A percentile compares a stretch with the other conserved stretches of the same genome.
These are phyloP conservation scores for Plasmodium inui DNA, from an alignment of 169 alveolate species.

Conservation along the genomic window DNA sequence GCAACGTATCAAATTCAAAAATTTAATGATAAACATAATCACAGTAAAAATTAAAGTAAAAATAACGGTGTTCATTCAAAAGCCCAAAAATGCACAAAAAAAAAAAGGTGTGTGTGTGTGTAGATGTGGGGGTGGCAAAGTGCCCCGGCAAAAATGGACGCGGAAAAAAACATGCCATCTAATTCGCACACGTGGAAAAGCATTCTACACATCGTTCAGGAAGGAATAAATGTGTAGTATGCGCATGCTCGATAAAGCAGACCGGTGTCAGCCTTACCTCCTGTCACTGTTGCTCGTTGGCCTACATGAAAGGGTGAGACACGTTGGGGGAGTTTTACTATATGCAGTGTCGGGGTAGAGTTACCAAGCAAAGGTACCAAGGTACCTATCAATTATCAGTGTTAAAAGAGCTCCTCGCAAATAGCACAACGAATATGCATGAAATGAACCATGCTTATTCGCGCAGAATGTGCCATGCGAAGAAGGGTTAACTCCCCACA, in stretches of 20 bases:
- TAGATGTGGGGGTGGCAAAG: neutral
- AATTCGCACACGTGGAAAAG: neutral
- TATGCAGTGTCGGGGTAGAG: neutral
- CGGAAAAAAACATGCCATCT: neutral
- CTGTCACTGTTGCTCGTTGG: neutral
- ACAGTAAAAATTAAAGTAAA: neutral
- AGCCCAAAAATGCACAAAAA: conserved; percentile 5
- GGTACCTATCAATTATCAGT: neutral
- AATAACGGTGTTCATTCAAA: neutral
- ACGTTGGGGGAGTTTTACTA: neutral
- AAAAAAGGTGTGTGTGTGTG: too few species aligned
- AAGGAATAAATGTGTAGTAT: neutral
- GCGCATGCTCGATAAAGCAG: neutral
- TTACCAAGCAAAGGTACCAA: neutral
- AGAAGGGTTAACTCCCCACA: neutral
- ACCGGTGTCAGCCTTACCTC: neutral
- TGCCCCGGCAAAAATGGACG: neutral
- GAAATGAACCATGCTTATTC: too few species aligned
- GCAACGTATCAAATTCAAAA: neutral
- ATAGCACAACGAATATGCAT: neutral
- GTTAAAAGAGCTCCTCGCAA: neutral
- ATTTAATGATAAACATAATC: neutral
- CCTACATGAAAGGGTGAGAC: neutral
- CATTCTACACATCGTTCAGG: neutral
- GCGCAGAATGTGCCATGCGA: neutral